Conservation (phyloP, 208 protist species). For the Tritrichomonas foetus region DNA sequence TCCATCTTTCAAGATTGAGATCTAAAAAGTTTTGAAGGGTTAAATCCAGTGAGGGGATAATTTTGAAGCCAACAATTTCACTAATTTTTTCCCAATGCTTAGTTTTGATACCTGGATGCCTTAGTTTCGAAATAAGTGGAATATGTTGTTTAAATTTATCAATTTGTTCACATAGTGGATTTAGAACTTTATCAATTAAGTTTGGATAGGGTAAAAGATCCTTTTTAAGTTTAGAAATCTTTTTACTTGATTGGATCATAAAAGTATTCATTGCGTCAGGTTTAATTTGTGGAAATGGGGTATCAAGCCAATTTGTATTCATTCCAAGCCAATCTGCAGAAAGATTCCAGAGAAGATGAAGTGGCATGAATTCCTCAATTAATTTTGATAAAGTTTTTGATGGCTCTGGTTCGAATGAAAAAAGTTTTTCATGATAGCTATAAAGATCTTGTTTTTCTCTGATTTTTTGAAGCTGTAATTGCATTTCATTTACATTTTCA, state of each 20-base stretch:
- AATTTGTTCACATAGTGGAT: constrained; percentile 60
- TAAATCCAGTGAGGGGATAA: constrained; percentile 49
- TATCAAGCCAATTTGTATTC: constrained; percentile 5
- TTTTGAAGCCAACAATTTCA: constrained; percentile 66
- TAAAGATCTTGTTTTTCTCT: background rate
- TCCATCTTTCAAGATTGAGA: constrained; percentile 69
- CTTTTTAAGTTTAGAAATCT: background rate
- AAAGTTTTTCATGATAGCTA: background rate
- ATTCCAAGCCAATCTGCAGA: background rate
- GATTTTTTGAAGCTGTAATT: background rate
- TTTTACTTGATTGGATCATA: background rate
- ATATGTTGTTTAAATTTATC: constrained; percentile 85
- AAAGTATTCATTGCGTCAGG: constrained; percentile 30
- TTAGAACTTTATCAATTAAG: background rate
- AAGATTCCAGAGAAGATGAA: background rate
- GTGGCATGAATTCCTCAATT: background rate
- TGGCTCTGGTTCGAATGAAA: background rate
- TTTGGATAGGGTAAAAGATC: background rate
- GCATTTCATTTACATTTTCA: background rate
- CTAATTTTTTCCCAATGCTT: constrained; percentile 71
- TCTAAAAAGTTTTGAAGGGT: constrained; percentile 74
- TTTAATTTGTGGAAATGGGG: constrained; percentile 12
- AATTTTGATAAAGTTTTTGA: background rate
- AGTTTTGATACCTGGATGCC: constrained; percentile 68
- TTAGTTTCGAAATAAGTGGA: constrained; percentile 81